Conservation (phyloP, 2,329 filamentous ascomycete genomes). For the Penicillium paneum region DNA sequence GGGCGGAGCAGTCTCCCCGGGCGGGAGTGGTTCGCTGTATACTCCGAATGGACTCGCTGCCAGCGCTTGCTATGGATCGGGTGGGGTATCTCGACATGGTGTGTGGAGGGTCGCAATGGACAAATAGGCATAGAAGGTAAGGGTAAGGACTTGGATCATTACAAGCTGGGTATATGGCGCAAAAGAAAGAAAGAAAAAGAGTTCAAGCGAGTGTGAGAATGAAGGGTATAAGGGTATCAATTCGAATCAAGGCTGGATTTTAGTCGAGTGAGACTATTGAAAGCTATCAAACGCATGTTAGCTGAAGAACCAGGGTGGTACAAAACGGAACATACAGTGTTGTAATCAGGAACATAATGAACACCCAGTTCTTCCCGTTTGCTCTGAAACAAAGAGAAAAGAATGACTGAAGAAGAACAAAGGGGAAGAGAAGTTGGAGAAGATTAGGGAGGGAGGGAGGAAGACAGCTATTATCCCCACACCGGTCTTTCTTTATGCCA, state of each 20-base stretch:
- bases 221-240: constrained; percentile 9
- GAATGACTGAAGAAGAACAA: not conserved
- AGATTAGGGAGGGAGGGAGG: not conserved
- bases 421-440: not conserved
- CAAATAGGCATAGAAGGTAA: not conserved
- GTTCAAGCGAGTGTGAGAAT: constrained; percentile 18
- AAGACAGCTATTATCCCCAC: constrained; percentile 3
- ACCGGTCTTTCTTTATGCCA: not conserved
- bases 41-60: constrained; percentile 18
- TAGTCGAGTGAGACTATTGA: constrained; percentile 16
- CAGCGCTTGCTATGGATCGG: constrained; percentile 20
- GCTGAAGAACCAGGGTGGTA: constrained; percentile 1
- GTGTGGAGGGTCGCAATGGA: not conserved
- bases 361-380: constrained; percentile 14
- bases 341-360: constrained; percentile 21
- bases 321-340: constrained; percentile 16
- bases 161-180: constrained; percentile 18
- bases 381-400: constrained; percentile 4
- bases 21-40: constrained; percentile 10
- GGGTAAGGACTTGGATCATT: constrained; percentile 14
- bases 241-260: constrained; percentile 17
- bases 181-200: not conserved
- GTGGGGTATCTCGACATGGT: constrained; percentile 16
- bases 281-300: constrained; percentile 20
- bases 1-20: constrained; percentile 17